Conservation (phyloP, 345 rosid genomes). For the Salix viminalis region DNA sequence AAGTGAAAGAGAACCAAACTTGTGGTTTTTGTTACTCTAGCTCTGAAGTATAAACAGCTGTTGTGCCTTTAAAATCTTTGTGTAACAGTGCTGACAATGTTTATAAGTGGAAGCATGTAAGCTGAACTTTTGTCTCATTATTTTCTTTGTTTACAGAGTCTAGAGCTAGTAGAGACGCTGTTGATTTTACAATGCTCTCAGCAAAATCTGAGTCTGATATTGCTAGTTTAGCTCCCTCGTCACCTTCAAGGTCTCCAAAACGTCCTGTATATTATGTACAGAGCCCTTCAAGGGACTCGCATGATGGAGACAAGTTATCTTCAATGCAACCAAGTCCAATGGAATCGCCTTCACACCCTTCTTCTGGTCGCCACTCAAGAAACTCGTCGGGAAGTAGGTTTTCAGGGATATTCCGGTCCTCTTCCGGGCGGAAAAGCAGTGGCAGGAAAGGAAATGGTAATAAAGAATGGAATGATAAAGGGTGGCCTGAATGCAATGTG, state of each 20-base stretch:
- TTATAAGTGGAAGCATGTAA: not conserved
- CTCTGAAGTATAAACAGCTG: not conserved
- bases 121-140: not conserved
- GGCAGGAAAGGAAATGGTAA: conserved; percentile 34
- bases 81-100: not conserved
- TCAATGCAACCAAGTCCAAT: conserved; percentile 69
- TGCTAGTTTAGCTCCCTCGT: conserved; percentile 71
- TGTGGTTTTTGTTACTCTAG: conserved; percentile 1
- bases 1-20: not conserved
- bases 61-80: no score
- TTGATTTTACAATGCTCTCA: conserved; percentile 38
- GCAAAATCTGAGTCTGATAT: conserved; percentile 70
- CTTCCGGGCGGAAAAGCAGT: conserved; percentile 53
- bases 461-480: conserved; percentile 55
- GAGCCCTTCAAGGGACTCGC: conserved; percentile 89
- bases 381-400: conserved; percentile 80
- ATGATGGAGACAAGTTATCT: conserved; percentile 81
- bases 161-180: not conserved
- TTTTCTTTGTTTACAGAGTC: not conserved
- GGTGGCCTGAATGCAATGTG: conserved; percentile 72
- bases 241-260: conserved; percentile 75
- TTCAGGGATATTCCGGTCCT: conserved; percentile 74
- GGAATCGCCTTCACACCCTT: conserved; percentile 85
- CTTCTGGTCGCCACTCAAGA: conserved; percentile 74
- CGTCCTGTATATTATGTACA: conserved; percentile 69